Evolutionary conservation across 768 basidiomycete species (phyloP).

Genomic region (Cyclocybe cylindracea): DNA sequence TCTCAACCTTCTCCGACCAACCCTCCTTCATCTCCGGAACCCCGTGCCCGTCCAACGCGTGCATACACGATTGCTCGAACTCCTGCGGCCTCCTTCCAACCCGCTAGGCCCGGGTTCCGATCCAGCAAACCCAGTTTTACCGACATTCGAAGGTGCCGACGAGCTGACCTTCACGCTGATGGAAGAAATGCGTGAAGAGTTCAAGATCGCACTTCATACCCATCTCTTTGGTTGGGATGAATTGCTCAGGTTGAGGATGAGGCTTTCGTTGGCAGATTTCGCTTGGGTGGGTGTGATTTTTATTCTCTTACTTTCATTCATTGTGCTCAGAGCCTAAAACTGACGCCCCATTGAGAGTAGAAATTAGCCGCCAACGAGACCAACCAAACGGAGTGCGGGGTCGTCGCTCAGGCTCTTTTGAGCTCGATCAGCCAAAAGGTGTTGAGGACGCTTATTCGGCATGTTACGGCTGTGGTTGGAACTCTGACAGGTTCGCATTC

Average conservation of each 20-base stretch:
- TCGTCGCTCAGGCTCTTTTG: slow-evolving; percentile 51
- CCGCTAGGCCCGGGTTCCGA: too few relatives aligned
- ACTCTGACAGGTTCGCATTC: slow-evolving; percentile 44
- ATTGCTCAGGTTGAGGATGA: slow-evolving; percentile 54
- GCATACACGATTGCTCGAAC: slow-evolving; percentile 38
- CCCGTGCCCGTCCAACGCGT: slow-evolving; percentile 18
- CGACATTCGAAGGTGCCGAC: too few relatives aligned
- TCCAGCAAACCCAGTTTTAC: too few relatives aligned
- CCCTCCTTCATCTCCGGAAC: slow-evolving; percentile 46
- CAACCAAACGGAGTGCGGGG: slow-evolving; percentile 43
- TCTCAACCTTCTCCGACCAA: slow-evolving; percentile 50
- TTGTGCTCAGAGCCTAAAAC: not conserved
- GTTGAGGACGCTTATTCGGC: slow-evolving; percentile 56
- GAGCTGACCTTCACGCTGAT: slow-evolving; percentile 14
- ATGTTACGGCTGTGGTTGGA: slow-evolving; percentile 47
- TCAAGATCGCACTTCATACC: slow-evolving; percentile 50
- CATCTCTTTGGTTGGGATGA: slow-evolving; percentile 66
- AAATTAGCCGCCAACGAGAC: slow-evolving; percentile 47
- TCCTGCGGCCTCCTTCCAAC: slow-evolving; percentile 31
- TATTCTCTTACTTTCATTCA: not conserved
- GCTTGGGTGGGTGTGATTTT: slow-evolving; percentile 39
- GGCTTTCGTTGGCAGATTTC: slow-evolving; percentile 53
- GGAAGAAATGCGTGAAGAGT: slow-evolving; percentile 40
- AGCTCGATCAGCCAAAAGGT: slow-evolving; percentile 53
- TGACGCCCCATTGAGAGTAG: slow-evolving; percentile 23